A percentile compares a stretch with the other conserved stretches of the same genome.
Evolutionary conservation across 352 stramenopile species (phyloP).

Genomic region (Pythium sukuiense): DNA sequence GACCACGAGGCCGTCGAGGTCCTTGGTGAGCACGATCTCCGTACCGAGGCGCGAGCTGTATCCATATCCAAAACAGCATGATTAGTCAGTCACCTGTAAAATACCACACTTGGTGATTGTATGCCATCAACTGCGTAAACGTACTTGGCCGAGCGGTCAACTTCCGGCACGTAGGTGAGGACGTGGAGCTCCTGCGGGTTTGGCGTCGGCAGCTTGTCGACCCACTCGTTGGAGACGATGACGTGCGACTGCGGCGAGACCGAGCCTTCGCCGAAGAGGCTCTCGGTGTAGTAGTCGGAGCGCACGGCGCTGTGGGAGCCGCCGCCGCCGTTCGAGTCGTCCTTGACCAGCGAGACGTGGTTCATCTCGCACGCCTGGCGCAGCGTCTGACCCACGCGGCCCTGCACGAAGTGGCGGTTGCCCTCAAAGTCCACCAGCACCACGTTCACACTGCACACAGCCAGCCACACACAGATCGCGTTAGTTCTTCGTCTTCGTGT

Average conservation of each 20-base stretch:
- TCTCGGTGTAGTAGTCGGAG: slow-evolving; percentile 85
- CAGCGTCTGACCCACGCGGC: slow-evolving; percentile 80
- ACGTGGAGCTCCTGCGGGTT: slow-evolving; percentile 80
- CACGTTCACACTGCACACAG: slow-evolving; percentile 66
- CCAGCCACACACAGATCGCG: background rate
- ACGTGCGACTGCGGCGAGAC: slow-evolving; percentile 85
- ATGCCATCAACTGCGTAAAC: slow-evolving; percentile 12
- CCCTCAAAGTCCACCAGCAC: slow-evolving; percentile 86
- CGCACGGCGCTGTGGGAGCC: slow-evolving; percentile 63
- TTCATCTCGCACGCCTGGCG: slow-evolving; percentile 83
- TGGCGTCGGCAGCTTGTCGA: slow-evolving; percentile 65
- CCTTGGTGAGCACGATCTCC: slow-evolving; percentile 86
- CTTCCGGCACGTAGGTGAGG: slow-evolving; percentile 74
- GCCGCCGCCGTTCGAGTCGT: slow-evolving; percentile 84
- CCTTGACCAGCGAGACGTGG: slow-evolving; percentile 70
- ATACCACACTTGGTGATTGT: background rate
- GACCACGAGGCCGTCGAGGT: slow-evolving; percentile 86
- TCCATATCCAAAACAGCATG: slow-evolving; percentile 1
- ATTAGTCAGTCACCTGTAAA: background rate
- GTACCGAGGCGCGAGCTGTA: slow-evolving; percentile 79
- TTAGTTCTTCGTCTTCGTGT: background rate
- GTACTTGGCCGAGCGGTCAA: slow-evolving; percentile 80
- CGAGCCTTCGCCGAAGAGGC: slow-evolving; percentile 84
- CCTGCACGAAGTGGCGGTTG: slow-evolving; percentile 84
- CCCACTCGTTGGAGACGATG: slow-evolving; percentile 87